Evolutionary conservation across 192 early-diverging fungal species (phyloP), one percentile per base, ranked within the genome.

Genomic region (Coemansia sp.): DNA sequence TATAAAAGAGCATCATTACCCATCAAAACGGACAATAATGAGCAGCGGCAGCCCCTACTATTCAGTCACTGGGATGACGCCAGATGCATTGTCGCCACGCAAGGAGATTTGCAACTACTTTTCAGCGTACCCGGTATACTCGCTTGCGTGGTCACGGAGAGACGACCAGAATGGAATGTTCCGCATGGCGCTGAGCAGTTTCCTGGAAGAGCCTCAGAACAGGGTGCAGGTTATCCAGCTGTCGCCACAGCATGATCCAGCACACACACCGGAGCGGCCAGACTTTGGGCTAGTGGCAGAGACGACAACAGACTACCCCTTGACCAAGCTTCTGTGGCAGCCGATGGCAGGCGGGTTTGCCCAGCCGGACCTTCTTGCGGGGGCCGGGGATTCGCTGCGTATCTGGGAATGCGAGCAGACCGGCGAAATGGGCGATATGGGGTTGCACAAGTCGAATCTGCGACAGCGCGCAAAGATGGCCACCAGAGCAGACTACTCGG

Each of bases 291-390:
- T 84, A 9, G 79, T 94, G 4, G 94, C 91, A 39, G 92, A 92
- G 65, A 84, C 86, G 0, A 88, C 92, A 48, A 89, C 92, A 42
- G 85, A 89, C 38, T 98, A 95, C 68, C 97, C 97, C 19, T 85
- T 93, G 58, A 97, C 95, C 9, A 97, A 97, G 74, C 83, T 97
- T 38, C 75, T 91, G 53, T 99, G 94, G 94, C 86, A 91, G 54
- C 94, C 95, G 19, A 70, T 84, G 21, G 89, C 88, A 69, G 60
- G 62, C 37, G 70, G 72, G 11, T 56, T 59, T 19, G 56, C 60
- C 11, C 61, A 72, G 40, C 81, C 86, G 3, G 95, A 96, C 68
- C 83, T 98, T 21, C 71, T 99, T 39, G 96, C 95, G 0, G 95
- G 94, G 21, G 89, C 93, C 2, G 91, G 92, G 15, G 96, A 98